Conservation (phyloP, 2,329 filamentous ascomycete species). For the Hymenoscyphus salicellus region DNA sequence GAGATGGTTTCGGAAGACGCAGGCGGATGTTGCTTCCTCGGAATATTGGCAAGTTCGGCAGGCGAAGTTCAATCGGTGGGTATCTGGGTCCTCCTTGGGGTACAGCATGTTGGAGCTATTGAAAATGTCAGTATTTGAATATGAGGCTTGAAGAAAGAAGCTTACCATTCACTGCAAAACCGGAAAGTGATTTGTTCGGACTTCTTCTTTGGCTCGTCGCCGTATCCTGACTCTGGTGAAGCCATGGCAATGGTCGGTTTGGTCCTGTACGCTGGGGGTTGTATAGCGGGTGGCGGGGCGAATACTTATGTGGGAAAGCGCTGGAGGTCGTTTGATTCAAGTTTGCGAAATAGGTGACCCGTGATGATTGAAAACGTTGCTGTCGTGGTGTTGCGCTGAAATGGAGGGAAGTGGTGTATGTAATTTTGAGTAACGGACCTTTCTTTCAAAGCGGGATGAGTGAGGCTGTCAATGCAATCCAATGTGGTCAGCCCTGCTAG, state of each 20-base stretch:
- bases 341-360: background rate
- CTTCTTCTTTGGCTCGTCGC: slow-evolving; percentile 45
- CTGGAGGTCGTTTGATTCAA: background rate
- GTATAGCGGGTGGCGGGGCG: background rate
- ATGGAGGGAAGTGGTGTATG: background rate
- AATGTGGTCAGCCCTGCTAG: background rate
- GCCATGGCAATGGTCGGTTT: slow-evolving; percentile 45
- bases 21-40: slow-evolving; percentile 80
- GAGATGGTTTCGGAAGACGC: slow-evolving; percentile 93
- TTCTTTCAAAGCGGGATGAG: background rate
- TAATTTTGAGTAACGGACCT: background rate
- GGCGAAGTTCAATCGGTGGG: slow-evolving; percentile 85
- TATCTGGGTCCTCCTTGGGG: slow-evolving; percentile 85
- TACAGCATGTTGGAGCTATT: slow-evolving; percentile 91
- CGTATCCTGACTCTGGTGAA: slow-evolving; percentile 51
- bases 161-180: slow-evolving; percentile 93
- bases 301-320: background rate
- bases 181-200: slow-evolving; percentile 85
- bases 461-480: background rate
- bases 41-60: slow-evolving; percentile 94
- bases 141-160: slow-evolving; percentile 16
- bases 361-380: background rate
- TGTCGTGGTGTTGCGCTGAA: background rate
- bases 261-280: background rate
- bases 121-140: slow-evolving; percentile 22